Conservation (phyloP, 2,329 filamentous ascomycete species). For the Cytospora leucostoma region DNA sequence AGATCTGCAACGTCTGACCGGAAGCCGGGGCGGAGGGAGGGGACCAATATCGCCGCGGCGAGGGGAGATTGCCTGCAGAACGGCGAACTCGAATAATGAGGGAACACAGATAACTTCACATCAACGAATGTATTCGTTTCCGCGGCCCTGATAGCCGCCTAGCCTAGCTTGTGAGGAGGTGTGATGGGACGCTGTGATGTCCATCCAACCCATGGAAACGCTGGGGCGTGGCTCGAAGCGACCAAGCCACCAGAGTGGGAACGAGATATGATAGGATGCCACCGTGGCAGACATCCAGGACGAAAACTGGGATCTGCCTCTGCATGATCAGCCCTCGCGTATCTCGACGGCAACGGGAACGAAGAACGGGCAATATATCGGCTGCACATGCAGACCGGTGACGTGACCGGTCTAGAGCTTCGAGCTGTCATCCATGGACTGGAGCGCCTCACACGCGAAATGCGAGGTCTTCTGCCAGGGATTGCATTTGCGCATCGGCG, state of each 20-base stretch:
- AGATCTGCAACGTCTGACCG: constrained; percentile 2
- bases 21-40: constrained; percentile 3
- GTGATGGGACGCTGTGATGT: constrained; percentile 9
- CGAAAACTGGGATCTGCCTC: constrained; percentile 22
- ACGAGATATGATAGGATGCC: constrained; percentile 6
- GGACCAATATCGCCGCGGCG: constrained; percentile 1
- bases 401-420: constrained; percentile 1
- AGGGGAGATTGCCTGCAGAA: constrained; percentile 5
- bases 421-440: background rate
- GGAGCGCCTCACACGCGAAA: background rate
- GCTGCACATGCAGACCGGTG: constrained; percentile 1
- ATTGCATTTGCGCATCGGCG: background rate
- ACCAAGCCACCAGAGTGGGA: constrained; percentile 7
- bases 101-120: constrained; percentile 4
- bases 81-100: background rate
- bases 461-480: background rate
- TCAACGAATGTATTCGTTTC: background rate
- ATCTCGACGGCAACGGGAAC: constrained; percentile 22
- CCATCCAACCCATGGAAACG: constrained; percentile 13
- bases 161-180: constrained; percentile 6
- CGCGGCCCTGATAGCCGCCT: constrained; percentile 10
- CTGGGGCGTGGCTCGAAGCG: constrained; percentile 11
- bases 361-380: background rate
- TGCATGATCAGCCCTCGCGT: constrained; percentile 29
- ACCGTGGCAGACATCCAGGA: constrained; percentile 1